Evolutionary conservation across 345 rosid genomes (phyloP), one percentile per base, ranked within the genome.

Genomic region (Brassica cretica): DNA sequence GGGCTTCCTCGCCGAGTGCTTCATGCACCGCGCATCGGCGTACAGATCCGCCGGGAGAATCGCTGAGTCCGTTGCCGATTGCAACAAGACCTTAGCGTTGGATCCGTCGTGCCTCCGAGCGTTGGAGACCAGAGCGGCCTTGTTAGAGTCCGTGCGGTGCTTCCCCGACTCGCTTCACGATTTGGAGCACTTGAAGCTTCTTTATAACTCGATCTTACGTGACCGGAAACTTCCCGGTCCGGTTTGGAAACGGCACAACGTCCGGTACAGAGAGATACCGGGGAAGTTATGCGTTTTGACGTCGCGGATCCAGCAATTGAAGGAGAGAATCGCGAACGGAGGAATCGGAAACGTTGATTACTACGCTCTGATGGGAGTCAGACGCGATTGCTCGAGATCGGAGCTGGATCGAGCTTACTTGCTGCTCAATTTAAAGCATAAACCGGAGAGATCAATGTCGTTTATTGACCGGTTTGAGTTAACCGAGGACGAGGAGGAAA

Each of bases 181-280:
- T 64, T 86, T 96, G 4, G 99, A 96, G 72, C 99, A 96, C 81
- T 71, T 96, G 66, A 96, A 96, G 49, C 89, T 96, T 12, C 79
- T 96, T 14, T 96, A 88, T 78, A 96, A 96, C 76, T 89, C 99
- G 9, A 88, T 96, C 51, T 74, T 93, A 66, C 88, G 99, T 0
- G 98, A 93, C n/a, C 77, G 98, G 81, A 93, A 91, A 79, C 93
- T 96, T 2, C 99, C 98, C 1, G 99, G 99, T 44, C 99, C 99
- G 27, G 94, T 85, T 46, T 96, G 99, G 99, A 96, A 96, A 86
- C 87, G 90, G 49, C 99, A 93, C 71, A 83, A 89, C 1, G 96
- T 93, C 24, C 84, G 90, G 69, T 96, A 93, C 86, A 79, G 89
- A 27, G 99, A 96, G 68, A 91, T 96, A 46, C 98, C 99, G 2